Base-by-base conservation (phyloP, 169 alveolate species). In the Plasmodium gonderi region DNA sequence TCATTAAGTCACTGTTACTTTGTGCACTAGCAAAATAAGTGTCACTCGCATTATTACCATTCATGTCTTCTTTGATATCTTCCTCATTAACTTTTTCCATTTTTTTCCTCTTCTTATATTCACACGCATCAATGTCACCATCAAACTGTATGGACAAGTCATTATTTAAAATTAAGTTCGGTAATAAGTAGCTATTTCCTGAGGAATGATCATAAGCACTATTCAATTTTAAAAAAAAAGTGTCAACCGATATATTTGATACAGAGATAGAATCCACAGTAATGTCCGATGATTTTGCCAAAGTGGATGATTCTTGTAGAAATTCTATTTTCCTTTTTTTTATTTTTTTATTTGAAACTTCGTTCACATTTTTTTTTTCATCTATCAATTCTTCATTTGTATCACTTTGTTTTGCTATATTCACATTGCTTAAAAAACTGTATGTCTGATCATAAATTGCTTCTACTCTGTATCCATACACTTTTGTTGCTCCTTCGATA, bases 381-480 rank as follows among this genome's bases (percentile, higher is more conserved):
- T 87, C 93, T 14, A 74, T 12, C 20, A 51, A 26, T 38, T 87
- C 93, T 23, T 87, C 87, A 75, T 87, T 54, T 67, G 33, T 20
- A 6, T 87, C 93, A 65, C 45, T 38, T 45, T 87, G 85, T 78
- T 91, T 92, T 64, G 95, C 96, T 29, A 74, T 92, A 91, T 94
- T 92, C 95, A 95, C 92, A 79, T 89, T 95, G 79, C 93, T 80
- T 79, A 95, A 82, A 72, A 95, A 94, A 85, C 92, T 95, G 80
- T 90, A 95, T 11, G 97, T 94, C 76, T 92, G 96, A 90, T 95
- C 96, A 82, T 95, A 95, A 12, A 95, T 82, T 38, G 97, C 97
- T 90, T 95, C 97, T 29, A 95, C 95, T 64, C 97, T 93, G 90
- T 95, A 95, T 12, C 97, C 96, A 81, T 95, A 95, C 5, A 95